Base-by-base conservation (phyloP, 257 asterid species). In the Gentiana straminea region DNA sequence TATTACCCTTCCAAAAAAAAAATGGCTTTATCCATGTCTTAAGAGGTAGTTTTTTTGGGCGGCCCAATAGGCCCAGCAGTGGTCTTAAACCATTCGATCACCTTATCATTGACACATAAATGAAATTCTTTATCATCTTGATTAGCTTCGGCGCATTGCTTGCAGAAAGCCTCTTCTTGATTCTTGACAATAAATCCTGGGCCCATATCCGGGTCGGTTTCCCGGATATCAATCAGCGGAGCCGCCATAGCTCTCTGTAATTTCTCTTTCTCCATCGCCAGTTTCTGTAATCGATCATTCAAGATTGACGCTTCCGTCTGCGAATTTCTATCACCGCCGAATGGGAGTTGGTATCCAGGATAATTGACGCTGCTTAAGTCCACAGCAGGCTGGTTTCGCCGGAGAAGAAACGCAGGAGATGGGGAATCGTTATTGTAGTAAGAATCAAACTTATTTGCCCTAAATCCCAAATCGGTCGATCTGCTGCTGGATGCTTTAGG, bases 401-500 rank as follows among this genome's bases (percentile, higher is more conserved):
- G 76, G 35, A 84, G 87, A 51, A 86, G 70, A 6, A 80, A 53
- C 57, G 75, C 55, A 49, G 78, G 58, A 36, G 54, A 32, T 57
- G 84, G 50, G 24, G 63, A 71, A 7, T 73, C 82, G 32, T 58
- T 48, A 12, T 72, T 76, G 62, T 75, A 78, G 38, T 63, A 15
- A 64, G 54, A 70, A 3, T 74, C 90, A 12, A 62, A 59, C 57
- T 61, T 65, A 24, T 52, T 58, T 52, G 53, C 4, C 74, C 76
- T 84, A 57, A 64, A 76, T 61, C 78, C 79, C 10, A 87, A 85
- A 32, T 51, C 72, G 49, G 84, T 77, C 52, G 76, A 66, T 65
- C 80, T 84, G 47, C 24, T 24, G 24, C 98, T 70, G 3, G 96
- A 84, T 64, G 96, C 56, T 62, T 91, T 91, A 72, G 87, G 43